phyloP scores from a whole-genome alignment of 345 rosid genomes.

The Chamaenerion angustifolium region DNA sequence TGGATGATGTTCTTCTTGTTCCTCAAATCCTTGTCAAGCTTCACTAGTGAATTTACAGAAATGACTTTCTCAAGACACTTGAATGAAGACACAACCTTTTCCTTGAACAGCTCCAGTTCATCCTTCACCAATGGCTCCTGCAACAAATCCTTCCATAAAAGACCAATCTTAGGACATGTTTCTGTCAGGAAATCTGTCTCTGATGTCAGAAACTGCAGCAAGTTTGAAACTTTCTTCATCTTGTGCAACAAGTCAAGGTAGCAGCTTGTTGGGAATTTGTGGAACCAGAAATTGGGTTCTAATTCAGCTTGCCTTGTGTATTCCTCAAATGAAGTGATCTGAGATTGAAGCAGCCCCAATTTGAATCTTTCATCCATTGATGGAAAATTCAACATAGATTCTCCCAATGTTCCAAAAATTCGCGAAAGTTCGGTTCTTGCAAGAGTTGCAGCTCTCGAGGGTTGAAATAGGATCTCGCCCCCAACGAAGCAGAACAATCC shows the following conservation, averaged over 20 bases:
- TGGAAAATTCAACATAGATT: conserved; percentile 16
- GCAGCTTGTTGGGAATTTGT: conserved; percentile 26
- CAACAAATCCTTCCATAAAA: conserved; percentile 22
- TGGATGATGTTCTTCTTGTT: conserved; percentile 15
- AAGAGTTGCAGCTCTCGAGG: conserved; percentile 41
- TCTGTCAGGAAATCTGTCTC: conserved; percentile 21
- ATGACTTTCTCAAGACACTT: conserved; percentile 27
- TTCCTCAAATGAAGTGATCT: conserved; percentile 16
- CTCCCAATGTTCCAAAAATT: conserved; percentile 18
- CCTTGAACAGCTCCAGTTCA: conserved; percentile 27
- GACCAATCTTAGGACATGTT: conserved; percentile 9
- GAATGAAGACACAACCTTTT: conserved; percentile 21
- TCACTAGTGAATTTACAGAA: conserved; percentile 17
- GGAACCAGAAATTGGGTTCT: conserved; percentile 50
- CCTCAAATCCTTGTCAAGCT: conserved; percentile 18
- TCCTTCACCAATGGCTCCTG: conserved; percentile 11
- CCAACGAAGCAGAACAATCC: conserved; percentile 41
- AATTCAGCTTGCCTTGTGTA: conserved; percentile 30
- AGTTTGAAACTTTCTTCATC: conserved; percentile 27
- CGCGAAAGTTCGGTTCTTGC: conserved; percentile 33
- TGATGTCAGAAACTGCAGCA: conserved; percentile 23
- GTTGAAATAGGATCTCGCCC: conserved; percentile 33
- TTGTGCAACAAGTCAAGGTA: conserved; percentile 28
- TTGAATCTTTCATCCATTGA: conserved; percentile 15
- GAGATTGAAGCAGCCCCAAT: conserved; percentile 22